Percentiles rank a stretch among this genome's conserved stretches.
Conservation (phyloP, 2,329 filamentous ascomycete species). For the Lomentospora prolificans region DNA sequence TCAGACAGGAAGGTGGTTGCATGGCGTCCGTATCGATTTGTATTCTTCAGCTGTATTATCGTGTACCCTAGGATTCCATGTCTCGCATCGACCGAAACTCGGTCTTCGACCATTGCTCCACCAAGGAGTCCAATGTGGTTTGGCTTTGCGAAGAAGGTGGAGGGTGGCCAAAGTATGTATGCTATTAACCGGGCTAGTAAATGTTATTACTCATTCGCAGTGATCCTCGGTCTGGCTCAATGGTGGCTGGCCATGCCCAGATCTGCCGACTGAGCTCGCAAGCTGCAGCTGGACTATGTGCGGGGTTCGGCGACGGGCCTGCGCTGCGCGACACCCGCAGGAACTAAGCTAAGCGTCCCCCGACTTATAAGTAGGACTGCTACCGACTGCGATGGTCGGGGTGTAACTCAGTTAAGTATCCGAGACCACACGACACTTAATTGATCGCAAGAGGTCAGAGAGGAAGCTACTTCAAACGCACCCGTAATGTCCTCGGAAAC, state of each 20-base stretch:
- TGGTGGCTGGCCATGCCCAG: not conserved
- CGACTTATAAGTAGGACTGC: no score
- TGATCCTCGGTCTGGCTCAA: not conserved
- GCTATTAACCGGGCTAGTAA: not conserved
- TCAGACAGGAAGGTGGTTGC: not conserved
- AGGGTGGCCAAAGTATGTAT: not conserved
- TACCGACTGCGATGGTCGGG: no score
- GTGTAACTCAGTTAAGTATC: no score
- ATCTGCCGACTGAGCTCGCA: not conserved
- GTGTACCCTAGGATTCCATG: not conserved
- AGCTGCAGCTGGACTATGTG: not conserved
- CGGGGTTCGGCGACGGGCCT: not conserved
- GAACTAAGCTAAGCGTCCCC: no score
- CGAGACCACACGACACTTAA: no score
- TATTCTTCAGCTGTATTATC: slow-evolving; percentile 3
- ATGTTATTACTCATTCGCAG: not conserved
- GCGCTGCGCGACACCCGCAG: not conserved
- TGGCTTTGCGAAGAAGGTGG: not conserved
- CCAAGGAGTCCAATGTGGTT: no score
- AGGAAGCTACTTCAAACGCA: no score
- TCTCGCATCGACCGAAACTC: not conserved
- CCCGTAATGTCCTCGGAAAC: not conserved
- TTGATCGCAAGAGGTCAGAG: no score
- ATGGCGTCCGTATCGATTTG: not conserved
- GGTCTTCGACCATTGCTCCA: not conserved